phyloP scores from a whole-genome alignment of 2,329 filamentous ascomycete species.

The Diplodia mutila region DNA sequence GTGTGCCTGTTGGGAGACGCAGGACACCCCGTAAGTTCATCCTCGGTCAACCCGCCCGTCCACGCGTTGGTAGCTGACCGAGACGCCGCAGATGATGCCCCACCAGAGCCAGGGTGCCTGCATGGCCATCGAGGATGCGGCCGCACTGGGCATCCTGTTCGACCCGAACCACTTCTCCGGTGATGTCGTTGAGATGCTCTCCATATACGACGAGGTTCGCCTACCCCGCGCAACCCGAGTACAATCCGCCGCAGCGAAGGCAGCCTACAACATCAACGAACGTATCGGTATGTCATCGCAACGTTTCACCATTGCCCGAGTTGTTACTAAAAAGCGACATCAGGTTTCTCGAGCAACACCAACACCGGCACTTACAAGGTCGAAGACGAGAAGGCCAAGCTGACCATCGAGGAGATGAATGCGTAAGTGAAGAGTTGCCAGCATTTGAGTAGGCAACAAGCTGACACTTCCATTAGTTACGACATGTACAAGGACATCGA shows the following conservation, averaged over 20 bases:
- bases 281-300: constrained; percentile 43
- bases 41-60: too few species aligned
- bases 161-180: constrained; percentile 49
- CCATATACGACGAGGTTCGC: constrained; percentile 42
- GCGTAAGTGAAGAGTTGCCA: constrained; percentile 46
- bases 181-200: constrained; percentile 38
- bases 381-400: constrained; percentile 61
- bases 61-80: background rate
- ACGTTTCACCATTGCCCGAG: too few species aligned
- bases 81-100: constrained; percentile 59
- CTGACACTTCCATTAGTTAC: background rate
- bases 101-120: constrained; percentile 71
- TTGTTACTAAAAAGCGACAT: background rate
- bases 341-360: constrained; percentile 63
- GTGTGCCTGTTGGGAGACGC: constrained; percentile 68
- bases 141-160: constrained; percentile 65
- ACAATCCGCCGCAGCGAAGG: constrained; percentile 43
- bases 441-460: too few species aligned
- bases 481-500: constrained; percentile 22
- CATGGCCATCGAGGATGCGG: constrained; percentile 70
- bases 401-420: constrained; percentile 74
- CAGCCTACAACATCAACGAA: constrained; percentile 46
- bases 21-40: constrained; percentile 33
- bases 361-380: constrained; percentile 62
- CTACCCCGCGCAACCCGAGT: constrained; percentile 45